Percentiles rank a stretch among this genome's conserved stretches.
phyloP scores from a whole-genome alignment of 2,329 filamentous ascomycete genomes.

The Trichoderma sp. region DNA sequence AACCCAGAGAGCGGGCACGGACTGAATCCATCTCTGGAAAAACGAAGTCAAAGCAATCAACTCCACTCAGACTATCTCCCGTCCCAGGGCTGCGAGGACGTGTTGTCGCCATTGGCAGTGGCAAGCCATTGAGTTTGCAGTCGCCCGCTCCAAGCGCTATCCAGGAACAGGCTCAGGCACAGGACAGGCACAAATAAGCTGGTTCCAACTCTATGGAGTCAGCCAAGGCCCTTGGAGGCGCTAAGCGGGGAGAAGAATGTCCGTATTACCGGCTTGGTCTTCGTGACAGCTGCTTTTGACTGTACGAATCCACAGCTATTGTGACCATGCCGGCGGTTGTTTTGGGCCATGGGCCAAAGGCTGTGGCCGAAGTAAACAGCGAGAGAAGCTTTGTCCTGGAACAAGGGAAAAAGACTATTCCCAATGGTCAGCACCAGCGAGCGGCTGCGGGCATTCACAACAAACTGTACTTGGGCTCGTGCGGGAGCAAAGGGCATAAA shows the following conservation, averaged over 20 bases:
- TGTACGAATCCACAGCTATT: conserved; percentile 11
- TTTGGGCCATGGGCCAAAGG: not conserved
- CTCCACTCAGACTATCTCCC: not conserved
- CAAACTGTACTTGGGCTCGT: not conserved
- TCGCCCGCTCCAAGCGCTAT: conserved; percentile 4
- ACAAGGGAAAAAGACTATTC: not conserved
- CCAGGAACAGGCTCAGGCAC: not conserved
- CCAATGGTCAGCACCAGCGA: not conserved
- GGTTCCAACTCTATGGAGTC: not conserved
- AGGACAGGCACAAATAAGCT: not conserved
- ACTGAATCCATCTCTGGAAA: not conserved
- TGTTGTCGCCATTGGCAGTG: not conserved
- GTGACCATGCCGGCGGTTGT: conserved; percentile 14
- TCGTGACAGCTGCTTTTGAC: not conserved
- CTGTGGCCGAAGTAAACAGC: not conserved
- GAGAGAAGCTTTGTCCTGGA: not conserved
- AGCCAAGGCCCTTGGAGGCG: conserved; percentile 1
- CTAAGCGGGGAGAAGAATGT: not conserved
- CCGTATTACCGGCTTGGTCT: conserved; percentile 9
- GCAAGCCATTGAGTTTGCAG: not conserved
- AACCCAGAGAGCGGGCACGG: not conserved
- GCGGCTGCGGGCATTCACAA: not conserved
- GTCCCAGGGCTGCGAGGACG: not conserved
- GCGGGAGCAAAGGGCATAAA: not conserved
- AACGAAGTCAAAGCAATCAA: not conserved